Evolutionary conservation across 139 green algal species (phyloP).

Genomic region (Gonium pectorale): DNA sequence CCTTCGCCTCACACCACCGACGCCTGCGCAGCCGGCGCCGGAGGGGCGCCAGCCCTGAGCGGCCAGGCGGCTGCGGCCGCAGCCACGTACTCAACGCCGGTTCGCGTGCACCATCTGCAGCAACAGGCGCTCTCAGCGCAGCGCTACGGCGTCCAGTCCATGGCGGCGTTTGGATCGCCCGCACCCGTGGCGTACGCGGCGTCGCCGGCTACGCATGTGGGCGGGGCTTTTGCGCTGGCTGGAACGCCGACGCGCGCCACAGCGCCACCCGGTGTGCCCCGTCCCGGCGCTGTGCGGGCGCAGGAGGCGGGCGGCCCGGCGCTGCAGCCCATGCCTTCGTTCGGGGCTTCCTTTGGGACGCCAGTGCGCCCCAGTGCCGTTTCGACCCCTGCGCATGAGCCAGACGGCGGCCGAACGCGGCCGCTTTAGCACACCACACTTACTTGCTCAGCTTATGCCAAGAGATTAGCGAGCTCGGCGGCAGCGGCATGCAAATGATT

Average conservation of each 20-base stretch:
- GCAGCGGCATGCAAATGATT: too few species aligned
- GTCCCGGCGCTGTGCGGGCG: neutral
- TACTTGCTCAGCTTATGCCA: too few species aligned
- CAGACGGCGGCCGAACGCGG: too few species aligned
- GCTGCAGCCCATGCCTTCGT: neutral
- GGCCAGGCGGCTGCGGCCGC: neutral
- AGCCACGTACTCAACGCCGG: too few species aligned
- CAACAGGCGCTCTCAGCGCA: neutral
- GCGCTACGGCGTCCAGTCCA: neutral
- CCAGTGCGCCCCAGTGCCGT: too few species aligned
- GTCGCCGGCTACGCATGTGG: neutral
- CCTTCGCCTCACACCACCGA: too few species aligned
- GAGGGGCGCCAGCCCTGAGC: neutral
- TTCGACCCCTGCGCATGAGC: too few species aligned
- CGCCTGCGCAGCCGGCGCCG: neutral
- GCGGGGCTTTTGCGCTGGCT: neutral
- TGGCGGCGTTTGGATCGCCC: conserved; percentile 34
- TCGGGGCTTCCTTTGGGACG: neutral
- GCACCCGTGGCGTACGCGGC: neutral
- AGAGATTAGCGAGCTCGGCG: too few species aligned
- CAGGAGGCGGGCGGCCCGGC: neutral
- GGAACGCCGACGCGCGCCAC: neutral
- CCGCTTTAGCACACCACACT: too few species aligned
- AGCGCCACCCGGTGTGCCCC: neutral
- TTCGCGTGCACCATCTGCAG: neutral